phyloP scores from a whole-genome alignment of 2,329 filamentous ascomycete species.

The Cladorrhinum sp. region DNA sequence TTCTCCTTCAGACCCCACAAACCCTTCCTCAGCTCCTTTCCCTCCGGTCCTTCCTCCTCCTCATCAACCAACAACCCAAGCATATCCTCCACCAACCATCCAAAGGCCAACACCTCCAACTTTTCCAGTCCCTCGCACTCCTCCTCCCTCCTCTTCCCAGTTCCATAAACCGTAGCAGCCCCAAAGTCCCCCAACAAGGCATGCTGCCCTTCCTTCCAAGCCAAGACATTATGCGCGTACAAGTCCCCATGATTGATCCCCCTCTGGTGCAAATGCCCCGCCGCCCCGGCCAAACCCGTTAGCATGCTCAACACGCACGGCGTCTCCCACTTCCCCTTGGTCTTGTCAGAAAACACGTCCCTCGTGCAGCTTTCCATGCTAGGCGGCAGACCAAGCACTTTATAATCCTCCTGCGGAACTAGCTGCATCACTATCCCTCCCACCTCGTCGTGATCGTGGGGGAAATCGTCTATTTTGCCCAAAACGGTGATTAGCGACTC shows the following conservation, averaged over 20 bases:
- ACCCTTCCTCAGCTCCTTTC: conserved; percentile 20
- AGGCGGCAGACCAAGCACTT: conserved; percentile 42
- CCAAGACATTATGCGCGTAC: conserved; percentile 48
- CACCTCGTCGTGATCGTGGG: conserved; percentile 32
- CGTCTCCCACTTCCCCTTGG: conserved; percentile 28
- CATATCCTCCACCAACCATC: conserved; percentile 45
- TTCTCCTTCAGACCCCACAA: conserved; percentile 30
- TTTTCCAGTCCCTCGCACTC: conserved; percentile 34
- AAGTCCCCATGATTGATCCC: conserved; percentile 47
- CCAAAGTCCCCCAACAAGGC: conserved; percentile 48
- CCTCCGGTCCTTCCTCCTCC: conserved; percentile 3
- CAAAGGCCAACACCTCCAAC: conserved; percentile 48
- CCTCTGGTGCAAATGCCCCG: conserved; percentile 41
- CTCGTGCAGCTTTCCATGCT: conserved; percentile 45
- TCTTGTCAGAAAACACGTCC: conserved; percentile 38
- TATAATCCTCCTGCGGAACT: conserved; percentile 40
- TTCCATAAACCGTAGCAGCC: conserved; percentile 44
- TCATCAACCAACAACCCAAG: conserved; percentile 33
- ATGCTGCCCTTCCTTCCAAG: conserved; percentile 36
- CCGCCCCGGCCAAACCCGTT: conserved; percentile 40
- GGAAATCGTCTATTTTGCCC: conserved; percentile 42
- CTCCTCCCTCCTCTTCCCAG: conserved; percentile 17
- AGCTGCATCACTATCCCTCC: conserved; percentile 46
- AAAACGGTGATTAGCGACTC: conserved; percentile 45
- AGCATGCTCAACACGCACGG: conserved; percentile 37